A percentile compares a stretch with the other conserved stretches of the same genome.
Conservation (phyloP, 345 rosid genomes). For the Eucalyptus sp. region DNA sequence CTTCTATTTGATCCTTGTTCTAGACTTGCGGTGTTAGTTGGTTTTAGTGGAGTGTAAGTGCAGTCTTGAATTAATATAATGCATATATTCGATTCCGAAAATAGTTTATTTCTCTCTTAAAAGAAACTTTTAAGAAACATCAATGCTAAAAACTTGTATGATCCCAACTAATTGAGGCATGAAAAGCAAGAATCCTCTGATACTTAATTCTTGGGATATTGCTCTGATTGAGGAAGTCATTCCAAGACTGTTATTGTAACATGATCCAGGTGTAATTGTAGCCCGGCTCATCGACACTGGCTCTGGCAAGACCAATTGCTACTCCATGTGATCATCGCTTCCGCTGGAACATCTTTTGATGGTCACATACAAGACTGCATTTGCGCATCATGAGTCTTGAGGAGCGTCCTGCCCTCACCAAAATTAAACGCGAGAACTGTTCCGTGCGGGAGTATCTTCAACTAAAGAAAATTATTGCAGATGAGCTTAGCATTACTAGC, state of each 20-base stretch:
- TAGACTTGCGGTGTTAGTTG: neutral
- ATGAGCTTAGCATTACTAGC: neutral
- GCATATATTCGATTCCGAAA: neutral
- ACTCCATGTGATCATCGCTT: neutral
- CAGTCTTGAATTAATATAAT: neutral
- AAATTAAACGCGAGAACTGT: neutral
- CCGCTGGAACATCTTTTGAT: neutral
- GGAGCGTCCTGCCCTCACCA: neutral
- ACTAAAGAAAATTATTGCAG: neutral
- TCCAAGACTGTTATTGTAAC: neutral
- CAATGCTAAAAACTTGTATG: neutral
- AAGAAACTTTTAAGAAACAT: neutral
- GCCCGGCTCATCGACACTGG: neutral
- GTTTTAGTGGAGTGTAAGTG: neutral
- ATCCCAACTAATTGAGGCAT: neutral
- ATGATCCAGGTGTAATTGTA: neutral
- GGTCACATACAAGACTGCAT: neutral
- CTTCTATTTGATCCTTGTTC: neutral
- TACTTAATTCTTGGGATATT: neutral
- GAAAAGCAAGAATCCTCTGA: neutral
- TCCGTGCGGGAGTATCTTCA: neutral
- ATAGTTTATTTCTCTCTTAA: neutral
- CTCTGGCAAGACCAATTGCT: neutral
- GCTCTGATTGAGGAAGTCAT: neutral
- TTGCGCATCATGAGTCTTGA: neutral